Base-by-base conservation (phyloP, 257 asterid genomes). In the Petunia secreta region DNA sequence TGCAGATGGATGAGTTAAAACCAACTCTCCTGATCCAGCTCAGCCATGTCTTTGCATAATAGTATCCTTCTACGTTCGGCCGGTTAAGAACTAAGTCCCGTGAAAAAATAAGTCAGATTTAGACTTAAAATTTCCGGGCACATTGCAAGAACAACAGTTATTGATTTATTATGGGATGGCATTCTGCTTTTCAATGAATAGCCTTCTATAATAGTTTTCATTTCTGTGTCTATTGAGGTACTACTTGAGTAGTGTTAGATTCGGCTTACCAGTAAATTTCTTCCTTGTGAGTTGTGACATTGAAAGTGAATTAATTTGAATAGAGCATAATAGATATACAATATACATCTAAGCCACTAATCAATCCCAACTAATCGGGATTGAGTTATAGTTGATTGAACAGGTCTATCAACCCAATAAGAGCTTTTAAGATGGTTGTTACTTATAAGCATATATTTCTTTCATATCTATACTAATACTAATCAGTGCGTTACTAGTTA, bases 1-100 rank as follows among this genome's bases (percentile, higher is more conserved):
- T 43, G 87, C 86, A 59, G 94, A 88, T 77, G 90, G 87, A 52
- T 87, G 75, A 83, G 65, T 68, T 67, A 52, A 37, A 75, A 53
- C 39, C 48, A 38, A 37, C 13, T 38, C 14, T 14, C 48, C 5
- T 6, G 39, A 7, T 60, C 65, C 4, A 16, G 39, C 38, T 38
- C 71, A 25, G 25, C 25, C 25, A 25, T 25, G 25, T 25, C 25
- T 25, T 25, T 25, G 25, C 25, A 64, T 48, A 13, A 63, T 11
- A 48, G 48, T 38, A 64, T 38, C 48, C 5, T 64, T 64, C 37
- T 71, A 48, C 16, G 25, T 60, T 63, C 57, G 63, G 68, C 50
- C 63, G 43, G 53, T 40, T 7, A 37, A 10, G 36, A 15, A n/a
- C 10, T 53, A 0, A 25, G 25, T 25, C 8, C 15, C 3, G 25